phyloP scores from a whole-genome alignment of 2,329 filamentous ascomycete genomes.

The Hypoxylon sp. region DNA sequence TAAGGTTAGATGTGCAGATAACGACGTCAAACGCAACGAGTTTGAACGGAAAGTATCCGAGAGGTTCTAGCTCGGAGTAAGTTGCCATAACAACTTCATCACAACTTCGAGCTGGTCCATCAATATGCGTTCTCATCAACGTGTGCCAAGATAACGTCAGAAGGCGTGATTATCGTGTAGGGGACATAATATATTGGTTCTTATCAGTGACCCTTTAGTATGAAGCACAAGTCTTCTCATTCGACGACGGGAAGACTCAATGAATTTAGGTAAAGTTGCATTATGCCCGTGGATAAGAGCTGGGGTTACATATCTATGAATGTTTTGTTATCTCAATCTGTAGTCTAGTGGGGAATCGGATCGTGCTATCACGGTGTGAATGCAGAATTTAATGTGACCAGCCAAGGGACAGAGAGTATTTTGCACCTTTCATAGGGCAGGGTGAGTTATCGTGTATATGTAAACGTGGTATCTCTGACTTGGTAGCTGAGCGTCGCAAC shows the following conservation, averaged over 20 bases:
- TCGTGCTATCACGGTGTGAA: constrained; percentile 12
- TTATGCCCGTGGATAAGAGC: constrained; percentile 20
- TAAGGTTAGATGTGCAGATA: constrained; percentile 4
- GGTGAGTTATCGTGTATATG: neutral
- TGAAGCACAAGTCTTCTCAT: neutral
- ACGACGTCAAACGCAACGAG: neutral
- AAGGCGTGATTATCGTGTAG: neutral
- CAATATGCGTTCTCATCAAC: neutral
- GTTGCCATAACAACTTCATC: constrained; percentile 13
- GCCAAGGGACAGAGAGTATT: constrained; percentile 7
- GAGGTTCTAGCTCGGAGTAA: neutral
- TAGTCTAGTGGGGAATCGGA: constrained; percentile 5
- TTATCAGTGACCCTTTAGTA: constrained; percentile 3
- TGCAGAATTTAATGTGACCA: constrained; percentile 11
- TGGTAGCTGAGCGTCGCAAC: constrained; percentile 15
- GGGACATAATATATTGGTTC: constrained; percentile 7
- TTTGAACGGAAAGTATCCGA: neutral
- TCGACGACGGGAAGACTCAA: neutral
- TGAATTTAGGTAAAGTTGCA: constrained; percentile 13
- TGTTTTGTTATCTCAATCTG: constrained; percentile 1
- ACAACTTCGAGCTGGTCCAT: neutral
- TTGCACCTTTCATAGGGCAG: constrained; percentile 6
- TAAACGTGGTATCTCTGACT: constrained; percentile 7
- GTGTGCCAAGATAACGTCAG: neutral
- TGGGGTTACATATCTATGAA: constrained; percentile 24